Conservation (phyloP, 1,139 yeast species). For the Keqinozyma sinolaborantium region DNA sequence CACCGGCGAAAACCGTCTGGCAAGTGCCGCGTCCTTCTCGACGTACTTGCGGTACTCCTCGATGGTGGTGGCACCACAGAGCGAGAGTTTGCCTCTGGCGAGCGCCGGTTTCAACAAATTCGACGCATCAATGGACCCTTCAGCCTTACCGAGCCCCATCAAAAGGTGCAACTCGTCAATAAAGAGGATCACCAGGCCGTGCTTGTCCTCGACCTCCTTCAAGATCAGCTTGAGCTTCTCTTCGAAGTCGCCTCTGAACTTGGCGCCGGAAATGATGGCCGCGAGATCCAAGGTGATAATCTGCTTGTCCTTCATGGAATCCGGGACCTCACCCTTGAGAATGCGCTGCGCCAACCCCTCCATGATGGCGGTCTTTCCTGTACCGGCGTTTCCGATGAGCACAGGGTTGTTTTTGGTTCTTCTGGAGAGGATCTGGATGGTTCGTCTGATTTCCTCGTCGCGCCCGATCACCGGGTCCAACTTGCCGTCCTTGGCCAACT, state of each 20-base stretch:
- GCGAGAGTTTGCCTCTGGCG: constrained; percentile 89
- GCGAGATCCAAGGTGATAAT: constrained; percentile 86
- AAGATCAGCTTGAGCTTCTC: constrained; percentile 80
- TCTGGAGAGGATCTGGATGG: constrained; percentile 86
- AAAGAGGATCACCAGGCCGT: constrained; percentile 77
- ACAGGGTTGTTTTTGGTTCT: constrained; percentile 95
- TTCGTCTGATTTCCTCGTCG: constrained; percentile 90
- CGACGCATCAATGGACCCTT: constrained; percentile 95
- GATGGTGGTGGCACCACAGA: constrained; percentile 94
- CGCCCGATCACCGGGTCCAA: constrained; percentile 96
- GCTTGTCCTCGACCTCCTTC: constrained; percentile 80
- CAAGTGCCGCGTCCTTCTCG: constrained; percentile 88
- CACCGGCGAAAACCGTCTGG: constrained; percentile 91
- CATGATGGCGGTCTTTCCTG: constrained; percentile 95
- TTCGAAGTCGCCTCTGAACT: constrained; percentile 94
- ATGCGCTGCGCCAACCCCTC: constrained; percentile 96
- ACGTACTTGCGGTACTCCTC: constrained; percentile 86
- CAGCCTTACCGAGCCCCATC: constrained; percentile 90
- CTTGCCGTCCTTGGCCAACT: constrained; percentile 83
- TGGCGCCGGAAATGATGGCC: constrained; percentile 88
- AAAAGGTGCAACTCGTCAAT: constrained; percentile 91
- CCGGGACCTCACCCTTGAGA: constrained; percentile 90
- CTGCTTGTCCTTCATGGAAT: constrained; percentile 79
- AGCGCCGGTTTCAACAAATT: constrained; percentile 89
- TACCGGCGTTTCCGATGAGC: constrained; percentile 92